A percentile compares a stretch with the other conserved stretches of the same genome.
phyloP scores from a whole-genome alignment of 2,329 filamentous ascomycete genomes.

The Coniochaeta ligniaria region DNA sequence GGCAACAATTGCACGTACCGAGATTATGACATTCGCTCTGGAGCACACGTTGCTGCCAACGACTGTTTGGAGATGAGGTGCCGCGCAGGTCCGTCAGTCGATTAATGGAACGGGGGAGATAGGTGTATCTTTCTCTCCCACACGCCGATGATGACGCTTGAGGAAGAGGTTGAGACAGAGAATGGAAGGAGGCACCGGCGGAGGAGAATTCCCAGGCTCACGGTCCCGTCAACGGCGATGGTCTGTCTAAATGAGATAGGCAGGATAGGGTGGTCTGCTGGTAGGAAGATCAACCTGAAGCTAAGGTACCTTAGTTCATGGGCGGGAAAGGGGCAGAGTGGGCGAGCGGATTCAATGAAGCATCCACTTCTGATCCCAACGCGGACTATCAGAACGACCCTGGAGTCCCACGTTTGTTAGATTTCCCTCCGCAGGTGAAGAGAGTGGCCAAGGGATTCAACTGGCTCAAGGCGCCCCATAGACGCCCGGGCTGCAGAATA shows the following conservation, averaged over 20 bases:
- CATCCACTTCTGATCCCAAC: not conserved
- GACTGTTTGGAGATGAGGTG: not conserved
- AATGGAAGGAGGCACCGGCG: not conserved
- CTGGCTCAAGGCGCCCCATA: too few relatives aligned
- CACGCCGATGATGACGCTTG: not conserved
- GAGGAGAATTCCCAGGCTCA: not conserved
- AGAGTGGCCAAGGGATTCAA: too few relatives aligned
- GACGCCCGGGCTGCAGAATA: too few relatives aligned
- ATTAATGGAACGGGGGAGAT: not conserved
- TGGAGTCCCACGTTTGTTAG: not conserved
- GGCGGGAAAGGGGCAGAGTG: slow-evolving; percentile 1
- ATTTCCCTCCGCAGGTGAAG: not conserved
- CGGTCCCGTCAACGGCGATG: not conserved
- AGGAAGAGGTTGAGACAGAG: not conserved
- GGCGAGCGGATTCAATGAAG: not conserved
- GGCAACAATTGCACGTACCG: not conserved
- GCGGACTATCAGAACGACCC: not conserved
- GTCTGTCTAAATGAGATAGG: not conserved
- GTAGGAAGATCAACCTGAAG: not conserved
- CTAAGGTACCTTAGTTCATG: too few relatives aligned
- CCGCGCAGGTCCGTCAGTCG: not conserved
- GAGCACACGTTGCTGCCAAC: not conserved
- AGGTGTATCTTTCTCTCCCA: not conserved
- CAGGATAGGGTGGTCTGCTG: not conserved
- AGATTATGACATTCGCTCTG: not conserved